Percentiles rank a stretch among this genome's conserved stretches.
These are phyloP conservation scores for Megacollybia platyphylla DNA, from an alignment of 1,284 basidiomycete genomes.

Conservation along the genomic window DNA sequence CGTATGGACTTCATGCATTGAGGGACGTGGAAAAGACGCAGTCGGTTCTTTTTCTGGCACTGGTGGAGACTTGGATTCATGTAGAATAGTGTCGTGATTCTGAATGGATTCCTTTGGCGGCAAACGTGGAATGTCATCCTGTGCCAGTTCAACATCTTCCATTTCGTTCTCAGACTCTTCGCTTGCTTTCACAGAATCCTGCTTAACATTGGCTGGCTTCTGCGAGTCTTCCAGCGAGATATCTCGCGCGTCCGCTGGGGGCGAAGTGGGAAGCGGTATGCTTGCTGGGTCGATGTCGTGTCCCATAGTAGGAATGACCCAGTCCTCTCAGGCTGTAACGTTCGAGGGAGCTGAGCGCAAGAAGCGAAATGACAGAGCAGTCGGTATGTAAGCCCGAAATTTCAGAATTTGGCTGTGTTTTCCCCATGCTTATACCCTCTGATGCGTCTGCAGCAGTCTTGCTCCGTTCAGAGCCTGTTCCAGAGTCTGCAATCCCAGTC, in stretches of 20 bases:
- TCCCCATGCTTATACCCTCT: conserved; percentile 18
- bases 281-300: too few species aligned
- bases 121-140: background rate
- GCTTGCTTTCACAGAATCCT: background rate
- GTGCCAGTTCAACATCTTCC: background rate
- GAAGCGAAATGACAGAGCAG: too few species aligned
- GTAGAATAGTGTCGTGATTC: background rate
- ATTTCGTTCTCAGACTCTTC: background rate
- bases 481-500: conserved; percentile 62
- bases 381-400: too few species aligned
- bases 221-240: too few species aligned
- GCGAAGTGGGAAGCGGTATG: background rate
- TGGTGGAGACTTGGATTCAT: background rate
- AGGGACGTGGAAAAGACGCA: background rate
- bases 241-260: background rate
- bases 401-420: too few species aligned
- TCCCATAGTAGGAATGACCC: too few species aligned
- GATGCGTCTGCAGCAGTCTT: conserved; percentile 64
- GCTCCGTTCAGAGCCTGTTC: conserved; percentile 69
- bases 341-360: too few species aligned
- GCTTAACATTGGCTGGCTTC: too few species aligned
- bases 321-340: too few species aligned
- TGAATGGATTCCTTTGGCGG: background rate
- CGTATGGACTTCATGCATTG: background rate
- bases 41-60: background rate